phyloP scores from a whole-genome alignment of 805 yeast species.

The Candida maesae region DNA sequence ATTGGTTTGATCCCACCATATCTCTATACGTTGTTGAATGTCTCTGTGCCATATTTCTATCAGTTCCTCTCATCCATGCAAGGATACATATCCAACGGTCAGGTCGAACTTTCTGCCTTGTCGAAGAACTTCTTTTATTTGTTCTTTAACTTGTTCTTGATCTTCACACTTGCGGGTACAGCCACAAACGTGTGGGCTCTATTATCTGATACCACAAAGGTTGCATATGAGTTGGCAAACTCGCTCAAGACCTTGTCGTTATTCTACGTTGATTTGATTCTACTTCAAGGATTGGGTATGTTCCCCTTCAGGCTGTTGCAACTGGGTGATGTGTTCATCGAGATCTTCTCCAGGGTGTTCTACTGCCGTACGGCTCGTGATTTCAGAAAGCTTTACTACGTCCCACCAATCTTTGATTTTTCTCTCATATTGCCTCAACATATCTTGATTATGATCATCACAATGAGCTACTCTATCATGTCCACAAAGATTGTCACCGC shows the following conservation, averaged over 20 bases:
- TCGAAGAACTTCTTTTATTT: constrained; percentile 93
- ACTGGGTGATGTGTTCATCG: constrained; percentile 70
- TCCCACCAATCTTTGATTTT: constrained; percentile 90
- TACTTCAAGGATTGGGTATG: constrained; percentile 82
- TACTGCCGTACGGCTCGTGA: constrained; percentile 82
- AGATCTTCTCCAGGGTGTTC: constrained; percentile 54
- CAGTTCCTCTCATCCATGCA: constrained; percentile 77
- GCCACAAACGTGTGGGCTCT: constrained; percentile 76
- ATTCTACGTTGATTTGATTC: constrained; percentile 85
- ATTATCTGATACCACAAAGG: constrained; percentile 82
- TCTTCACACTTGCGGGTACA: constrained; percentile 92
- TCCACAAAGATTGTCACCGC: constrained; percentile 85
- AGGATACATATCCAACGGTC: constrained; percentile 89
- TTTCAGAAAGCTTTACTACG: constrained; percentile 58
- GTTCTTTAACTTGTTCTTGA: constrained; percentile 88
- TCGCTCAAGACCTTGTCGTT: constrained; percentile 75
- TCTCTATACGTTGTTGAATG: constrained; percentile 80
- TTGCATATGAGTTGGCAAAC: constrained; percentile 83
- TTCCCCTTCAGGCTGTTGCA: constrained; percentile 82
- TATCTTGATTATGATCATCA: constrained; percentile 76
- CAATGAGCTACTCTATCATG: constrained; percentile 83
- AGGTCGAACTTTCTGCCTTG: constrained; percentile 87
- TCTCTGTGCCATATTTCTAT: constrained; percentile 79
- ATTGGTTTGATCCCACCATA: constrained; percentile 91
- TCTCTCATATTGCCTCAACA: constrained; percentile 93